Evolutionary conservation across 2,329 filamentous ascomycete genomes (phyloP).

Genomic region (Niveomyces coronatus): DNA sequence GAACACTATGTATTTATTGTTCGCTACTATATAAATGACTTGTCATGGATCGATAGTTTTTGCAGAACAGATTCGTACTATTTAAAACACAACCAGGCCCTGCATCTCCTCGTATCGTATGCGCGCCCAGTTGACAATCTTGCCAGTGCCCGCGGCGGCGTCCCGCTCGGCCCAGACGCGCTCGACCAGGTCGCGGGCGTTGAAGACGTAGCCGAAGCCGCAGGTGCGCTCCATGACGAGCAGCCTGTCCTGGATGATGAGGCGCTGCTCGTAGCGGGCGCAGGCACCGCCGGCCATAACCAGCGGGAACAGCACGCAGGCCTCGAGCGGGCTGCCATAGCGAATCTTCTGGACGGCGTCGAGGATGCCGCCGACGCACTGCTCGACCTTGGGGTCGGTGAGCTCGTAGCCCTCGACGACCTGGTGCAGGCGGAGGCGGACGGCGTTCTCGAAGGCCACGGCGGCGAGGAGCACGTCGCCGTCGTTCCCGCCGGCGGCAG

Average conservation of each 20-base stretch:
- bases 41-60: too few relatives aligned
- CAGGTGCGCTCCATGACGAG: slow-evolving; percentile 34
- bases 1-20: neutral
- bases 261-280: slow-evolving; percentile 24
- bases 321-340: slow-evolving; percentile 31
- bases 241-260: slow-evolving; percentile 28
- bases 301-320: slow-evolving; percentile 30
- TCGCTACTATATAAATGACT: neutral
- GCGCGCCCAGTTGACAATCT: slow-evolving; percentile 24
- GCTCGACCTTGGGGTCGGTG: slow-evolving; percentile 22
- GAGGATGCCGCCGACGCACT: slow-evolving; percentile 24
- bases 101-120: slow-evolving; percentile 27
- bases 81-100: slow-evolving; percentile 22
- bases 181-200: slow-evolving; percentile 28
- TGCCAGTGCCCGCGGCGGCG: slow-evolving; percentile 17
- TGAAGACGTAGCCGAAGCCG: slow-evolving; percentile 32
- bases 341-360: slow-evolving; percentile 27
- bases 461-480: slow-evolving; percentile 25
- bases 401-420: slow-evolving; percentile 31
- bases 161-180: slow-evolving; percentile 27
- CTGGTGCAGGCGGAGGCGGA: slow-evolving; percentile 31
- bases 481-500: slow-evolving; percentile 13
- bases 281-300: slow-evolving; percentile 31
- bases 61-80: too few relatives aligned
- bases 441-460: slow-evolving; percentile 29